Evolutionary conservation across 192 early-diverging fungal genomes (phyloP).

Genomic region (Oehlia diaphana): DNA sequence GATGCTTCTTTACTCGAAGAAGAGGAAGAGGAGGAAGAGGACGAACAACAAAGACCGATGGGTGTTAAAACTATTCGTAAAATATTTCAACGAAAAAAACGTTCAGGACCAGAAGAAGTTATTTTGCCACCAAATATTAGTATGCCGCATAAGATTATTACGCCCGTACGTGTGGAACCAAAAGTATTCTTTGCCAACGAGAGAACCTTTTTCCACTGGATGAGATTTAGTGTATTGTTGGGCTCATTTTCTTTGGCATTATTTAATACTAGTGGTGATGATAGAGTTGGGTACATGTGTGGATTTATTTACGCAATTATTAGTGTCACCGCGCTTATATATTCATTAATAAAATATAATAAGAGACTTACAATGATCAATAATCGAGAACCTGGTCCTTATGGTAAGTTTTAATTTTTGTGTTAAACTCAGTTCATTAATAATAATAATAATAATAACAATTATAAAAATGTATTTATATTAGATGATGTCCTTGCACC

Average conservation of each 20-base stretch:
- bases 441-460: neutral
- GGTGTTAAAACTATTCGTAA: neutral
- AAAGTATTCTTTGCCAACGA: slow-evolving; percentile 90
- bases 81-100: neutral
- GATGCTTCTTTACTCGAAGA: neutral
- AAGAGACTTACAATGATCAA: slow-evolving; percentile 68
- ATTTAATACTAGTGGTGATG: slow-evolving; percentile 77
- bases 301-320: slow-evolving; percentile 73
- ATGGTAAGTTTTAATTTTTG: slow-evolving; percentile 36
- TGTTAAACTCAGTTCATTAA: neutral
- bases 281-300: slow-evolving; percentile 63
- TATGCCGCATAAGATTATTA: slow-evolving; percentile 46
- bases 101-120: slow-evolving; percentile 16
- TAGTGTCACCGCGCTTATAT: slow-evolving; percentile 68
- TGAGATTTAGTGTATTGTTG: slow-evolving; percentile 72
- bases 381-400: slow-evolving; percentile 55
- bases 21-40: neutral
- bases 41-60: neutral
- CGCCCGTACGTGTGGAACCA: slow-evolving; percentile 72
- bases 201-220: slow-evolving; percentile 82
- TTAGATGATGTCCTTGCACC: slow-evolving; percentile 71
- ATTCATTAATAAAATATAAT: slow-evolving; percentile 70
- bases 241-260: slow-evolving; percentile 69
- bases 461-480: neutral
- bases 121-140: slow-evolving; percentile 39